Evolutionary conservation across 2,329 filamentous ascomycete genomes (phyloP).

Genomic region (Trichoderma pleuroti): DNA sequence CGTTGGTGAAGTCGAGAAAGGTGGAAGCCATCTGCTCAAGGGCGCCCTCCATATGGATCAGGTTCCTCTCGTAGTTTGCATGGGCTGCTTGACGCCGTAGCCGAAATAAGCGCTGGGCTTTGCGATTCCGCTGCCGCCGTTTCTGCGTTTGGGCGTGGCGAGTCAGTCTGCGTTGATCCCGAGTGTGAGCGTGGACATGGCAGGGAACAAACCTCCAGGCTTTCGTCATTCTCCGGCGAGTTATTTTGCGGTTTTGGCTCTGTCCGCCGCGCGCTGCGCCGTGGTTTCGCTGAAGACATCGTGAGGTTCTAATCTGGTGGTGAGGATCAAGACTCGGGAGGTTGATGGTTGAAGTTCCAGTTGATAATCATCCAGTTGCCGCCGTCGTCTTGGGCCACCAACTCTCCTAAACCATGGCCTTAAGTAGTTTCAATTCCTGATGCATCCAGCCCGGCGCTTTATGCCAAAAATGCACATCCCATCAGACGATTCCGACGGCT

Average conservation of each 20-base stretch:
- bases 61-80: not conserved
- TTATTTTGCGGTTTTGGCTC: not conserved
- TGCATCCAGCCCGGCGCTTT: not conserved
- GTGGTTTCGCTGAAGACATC: not conserved
- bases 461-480: not conserved
- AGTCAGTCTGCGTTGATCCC: not conserved
- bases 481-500: not conserved
- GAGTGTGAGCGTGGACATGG: no score
- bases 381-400: not conserved
- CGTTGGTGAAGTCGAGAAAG: slow-evolving; percentile 5
- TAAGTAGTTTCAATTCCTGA: not conserved
- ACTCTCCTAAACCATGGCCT: not conserved
- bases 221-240: not conserved
- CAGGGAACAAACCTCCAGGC: slow-evolving; percentile 1
- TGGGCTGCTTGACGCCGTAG: slow-evolving; percentile 8
- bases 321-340: not conserved
- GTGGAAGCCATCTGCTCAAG: slow-evolving; percentile 8
- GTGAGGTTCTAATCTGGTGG: not conserved
- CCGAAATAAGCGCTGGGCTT: slow-evolving; percentile 9
- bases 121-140: slow-evolving; percentile 11
- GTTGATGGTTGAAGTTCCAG: not conserved
- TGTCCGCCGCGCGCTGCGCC: not conserved
- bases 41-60: slow-evolving; percentile 3
- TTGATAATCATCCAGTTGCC: not conserved
- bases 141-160: not conserved